phyloP scores from a whole-genome alignment of 148 eudicot genomes.

The Pharnaceum exiguum region DNA sequence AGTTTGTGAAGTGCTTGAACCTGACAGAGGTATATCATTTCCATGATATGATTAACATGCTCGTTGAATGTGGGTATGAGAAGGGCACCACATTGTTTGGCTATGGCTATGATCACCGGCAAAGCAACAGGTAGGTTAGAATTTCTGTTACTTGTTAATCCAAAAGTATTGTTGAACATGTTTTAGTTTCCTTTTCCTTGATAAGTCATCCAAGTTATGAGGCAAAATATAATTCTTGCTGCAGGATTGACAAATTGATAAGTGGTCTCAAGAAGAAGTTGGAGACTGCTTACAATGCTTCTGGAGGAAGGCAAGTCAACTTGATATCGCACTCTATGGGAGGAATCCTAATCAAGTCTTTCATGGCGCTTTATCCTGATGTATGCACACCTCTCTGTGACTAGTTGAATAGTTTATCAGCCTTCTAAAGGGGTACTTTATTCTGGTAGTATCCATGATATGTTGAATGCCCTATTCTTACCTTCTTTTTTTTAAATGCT shows the following conservation, averaged over 20 bases:
- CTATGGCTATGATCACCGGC: conserved; percentile 92
- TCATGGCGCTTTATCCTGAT: conserved; percentile 69
- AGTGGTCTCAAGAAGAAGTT: conserved; percentile 71
- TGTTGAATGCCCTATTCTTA: too few relatives aligned
- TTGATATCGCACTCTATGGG: conserved; percentile 98
- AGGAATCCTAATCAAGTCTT: conserved; percentile 73
- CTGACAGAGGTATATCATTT: conserved; percentile 82
- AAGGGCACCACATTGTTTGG: conserved; percentile 97
- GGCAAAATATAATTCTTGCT: neutral
- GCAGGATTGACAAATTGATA: conserved; percentile 72
- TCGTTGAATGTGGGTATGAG: conserved; percentile 73
- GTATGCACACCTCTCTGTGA: conserved; percentile 36
- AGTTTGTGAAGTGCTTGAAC: conserved; percentile 62
- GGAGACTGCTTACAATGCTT: conserved; percentile 69
- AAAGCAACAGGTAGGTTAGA: conserved; percentile 76
- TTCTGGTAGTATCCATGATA: neutral
- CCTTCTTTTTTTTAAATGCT: conserved; percentile 2
- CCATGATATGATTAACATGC: conserved; percentile 96
- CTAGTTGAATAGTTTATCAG: conserved; percentile 9
- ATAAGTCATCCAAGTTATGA: too few relatives aligned
- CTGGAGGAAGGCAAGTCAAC: conserved; percentile 84
- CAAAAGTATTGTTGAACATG: neutral
- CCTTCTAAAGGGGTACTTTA: neutral
- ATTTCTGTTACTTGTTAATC: neutral
- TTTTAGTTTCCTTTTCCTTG: neutral